Base-by-base conservation (phyloP, 208 protist species). In the Acanthamoeba divionensis region DNA sequence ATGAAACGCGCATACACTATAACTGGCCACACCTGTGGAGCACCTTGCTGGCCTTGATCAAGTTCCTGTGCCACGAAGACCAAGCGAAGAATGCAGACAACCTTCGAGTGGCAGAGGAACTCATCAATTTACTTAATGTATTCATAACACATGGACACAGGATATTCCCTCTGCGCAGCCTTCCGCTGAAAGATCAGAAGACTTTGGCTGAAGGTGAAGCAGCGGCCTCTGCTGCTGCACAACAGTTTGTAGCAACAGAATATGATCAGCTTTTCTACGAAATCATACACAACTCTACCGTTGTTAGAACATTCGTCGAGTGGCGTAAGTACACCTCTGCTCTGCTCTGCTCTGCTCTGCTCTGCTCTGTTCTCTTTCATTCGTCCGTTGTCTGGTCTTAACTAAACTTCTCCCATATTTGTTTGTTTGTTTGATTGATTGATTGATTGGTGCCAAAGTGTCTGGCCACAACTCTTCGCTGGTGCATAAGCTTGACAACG, bases 221-320 rank as follows among this genome's bases (percentile, higher is more conserved):
- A n/a, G 69, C 69, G 5, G 41, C 41, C n/a, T n/a, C n/a, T n/a
- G 44, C 9, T 54, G 4, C 69, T 48, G 41, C 69, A 57, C 8
- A 57, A 79, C 36, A 4, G 69, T 15, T 33, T 48, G 31, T n/a
- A 55, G 21, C 69, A 41, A 5, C 69, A 24, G 69, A 41, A 18
- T 85, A 85, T 36, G 38, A 52, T 41, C 45, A 85, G 54, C 75
- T 85, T 31, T 50, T 85, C 45, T 85, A 85, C 33, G 50, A 85
- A 18, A 65, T 85, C 75, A 85, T 85, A n/a, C 75, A 85, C 75
- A 85, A 85, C 75, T 57, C 75, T 15, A 15, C 21, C 6, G 29
- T 85, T 55, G 18, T 85, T 15, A 48, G 54, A 86, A 31, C 26
- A 48, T 85, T 85, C 65, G 54, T 60, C 44, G 75, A 85, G 33